Evolutionary conservation across 169 alveolate species (phyloP).

Genomic region (Cryptosporidium bovis): DNA sequence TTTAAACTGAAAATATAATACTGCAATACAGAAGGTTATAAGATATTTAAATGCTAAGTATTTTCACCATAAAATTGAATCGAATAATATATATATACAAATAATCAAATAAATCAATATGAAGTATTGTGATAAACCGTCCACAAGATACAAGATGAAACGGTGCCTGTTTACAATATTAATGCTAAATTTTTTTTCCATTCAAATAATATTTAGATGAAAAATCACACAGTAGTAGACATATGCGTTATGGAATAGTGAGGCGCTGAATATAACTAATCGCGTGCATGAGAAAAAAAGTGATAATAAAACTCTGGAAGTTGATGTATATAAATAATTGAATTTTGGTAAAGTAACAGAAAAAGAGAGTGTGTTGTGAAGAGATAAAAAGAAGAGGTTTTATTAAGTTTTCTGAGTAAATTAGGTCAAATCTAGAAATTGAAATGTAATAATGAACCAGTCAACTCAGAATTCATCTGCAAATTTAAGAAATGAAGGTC

Average conservation of each 20-base stretch:
- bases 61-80: neutral
- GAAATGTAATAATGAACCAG: conserved; percentile 44
- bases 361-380: neutral
- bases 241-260: conserved; percentile 54
- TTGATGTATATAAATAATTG: neutral
- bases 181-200: neutral
- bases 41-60: no score
- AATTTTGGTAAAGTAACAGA: neutral
- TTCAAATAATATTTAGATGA: neutral
- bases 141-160: neutral
- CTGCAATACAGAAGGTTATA: no score
- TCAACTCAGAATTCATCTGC: conserved; percentile 71
- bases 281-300: conserved; percentile 70
- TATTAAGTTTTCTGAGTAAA: conserved; percentile 4
- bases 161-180: neutral
- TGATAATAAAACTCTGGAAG: neutral
- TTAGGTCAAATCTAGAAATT: conserved; percentile 1
- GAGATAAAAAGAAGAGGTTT: neutral
- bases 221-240: conserved; percentile 48
- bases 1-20: no score
- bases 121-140: no score
- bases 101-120: no score
- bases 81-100: no score
- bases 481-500: conserved; percentile 71
- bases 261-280: conserved; percentile 15